Conservation (phyloP, 768 basidiomycete species). For the Naganishia onofrii region DNA sequence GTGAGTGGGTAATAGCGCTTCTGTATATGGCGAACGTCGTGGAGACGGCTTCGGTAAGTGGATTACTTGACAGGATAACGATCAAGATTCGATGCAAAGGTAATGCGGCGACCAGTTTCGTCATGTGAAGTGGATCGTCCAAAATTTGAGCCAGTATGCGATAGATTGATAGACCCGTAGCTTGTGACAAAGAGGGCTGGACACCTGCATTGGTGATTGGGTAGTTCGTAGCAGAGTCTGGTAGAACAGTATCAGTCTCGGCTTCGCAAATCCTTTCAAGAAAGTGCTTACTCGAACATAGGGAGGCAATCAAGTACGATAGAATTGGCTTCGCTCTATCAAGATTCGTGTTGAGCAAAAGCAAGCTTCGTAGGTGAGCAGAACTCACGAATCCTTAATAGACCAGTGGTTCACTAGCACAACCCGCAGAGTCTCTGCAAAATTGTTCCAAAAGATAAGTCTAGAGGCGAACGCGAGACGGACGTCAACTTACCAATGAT, state of each 20-base stretch:
- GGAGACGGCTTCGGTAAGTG: constrained; percentile 42
- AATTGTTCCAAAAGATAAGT: not conserved
- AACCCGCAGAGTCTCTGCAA: constrained; percentile 37
- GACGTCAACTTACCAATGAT: constrained; percentile 53
- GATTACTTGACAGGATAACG: constrained; percentile 74
- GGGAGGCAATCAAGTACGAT: constrained; percentile 77
- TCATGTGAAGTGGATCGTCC: constrained; percentile 59
- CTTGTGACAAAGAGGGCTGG: constrained; percentile 36
- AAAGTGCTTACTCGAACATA: constrained; percentile 53
- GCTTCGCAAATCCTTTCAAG: not conserved
- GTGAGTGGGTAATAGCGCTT: not conserved
- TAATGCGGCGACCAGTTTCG: constrained; percentile 69
- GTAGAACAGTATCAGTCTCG: not conserved
- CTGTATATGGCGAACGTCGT: not conserved
- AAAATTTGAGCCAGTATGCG: constrained; percentile 65
- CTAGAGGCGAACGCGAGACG: not conserved
- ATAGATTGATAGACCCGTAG: constrained; percentile 57
- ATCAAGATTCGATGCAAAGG: constrained; percentile 76
- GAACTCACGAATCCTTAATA: constrained; percentile 44
- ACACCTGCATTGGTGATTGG: constrained; percentile 33
- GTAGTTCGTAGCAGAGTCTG: not conserved
- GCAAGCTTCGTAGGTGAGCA: not conserved
- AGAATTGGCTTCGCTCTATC: constrained; percentile 72
- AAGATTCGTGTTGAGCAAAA: not conserved
- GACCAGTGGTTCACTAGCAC: constrained; percentile 45